Conservation (phyloP, 2,329 filamentous ascomycete species). For the Monosporascus sp. region DNA sequence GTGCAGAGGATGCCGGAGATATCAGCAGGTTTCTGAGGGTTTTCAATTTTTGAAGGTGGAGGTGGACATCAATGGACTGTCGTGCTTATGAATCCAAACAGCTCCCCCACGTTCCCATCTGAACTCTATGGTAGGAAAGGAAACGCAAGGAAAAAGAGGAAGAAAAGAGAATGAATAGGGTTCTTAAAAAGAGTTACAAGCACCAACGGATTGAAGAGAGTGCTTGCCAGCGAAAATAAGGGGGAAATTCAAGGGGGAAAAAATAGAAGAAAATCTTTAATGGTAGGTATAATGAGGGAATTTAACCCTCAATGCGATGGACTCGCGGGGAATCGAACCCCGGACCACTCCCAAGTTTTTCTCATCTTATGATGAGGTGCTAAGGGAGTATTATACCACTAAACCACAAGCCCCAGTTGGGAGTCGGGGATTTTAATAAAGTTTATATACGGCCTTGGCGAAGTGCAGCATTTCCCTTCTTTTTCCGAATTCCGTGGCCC, state of each 20-base stretch:
- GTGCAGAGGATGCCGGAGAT: too few species aligned
- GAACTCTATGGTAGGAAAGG: not conserved
- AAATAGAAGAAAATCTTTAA: not conserved
- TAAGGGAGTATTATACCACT: constrained; percentile 44
- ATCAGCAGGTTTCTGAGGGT: too few species aligned
- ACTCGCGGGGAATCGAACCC: constrained; percentile 45
- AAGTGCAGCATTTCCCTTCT: too few species aligned
- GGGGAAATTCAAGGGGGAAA: not conserved
- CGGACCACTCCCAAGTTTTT: constrained; percentile 35
- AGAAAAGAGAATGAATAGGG: constrained; percentile 4
- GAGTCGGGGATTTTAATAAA: not conserved
- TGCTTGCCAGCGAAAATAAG: not conserved
- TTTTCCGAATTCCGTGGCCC: not conserved
- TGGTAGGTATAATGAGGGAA: constrained; percentile 10
- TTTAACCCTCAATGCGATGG: constrained; percentile 24
- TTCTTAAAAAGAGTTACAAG: too few species aligned
- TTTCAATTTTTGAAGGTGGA: too few species aligned
- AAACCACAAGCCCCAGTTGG: constrained; percentile 35
- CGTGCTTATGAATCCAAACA: too few species aligned
- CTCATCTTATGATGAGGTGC: constrained; percentile 32
- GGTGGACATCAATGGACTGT: too few species aligned
- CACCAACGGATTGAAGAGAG: too few species aligned
- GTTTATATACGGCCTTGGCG: not conserved
- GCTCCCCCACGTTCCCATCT: too few species aligned
- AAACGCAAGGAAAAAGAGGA: constrained; percentile 7